Conservation (phyloP, 495 filamentous ascomycete genomes). For the Halenospora varia region DNA sequence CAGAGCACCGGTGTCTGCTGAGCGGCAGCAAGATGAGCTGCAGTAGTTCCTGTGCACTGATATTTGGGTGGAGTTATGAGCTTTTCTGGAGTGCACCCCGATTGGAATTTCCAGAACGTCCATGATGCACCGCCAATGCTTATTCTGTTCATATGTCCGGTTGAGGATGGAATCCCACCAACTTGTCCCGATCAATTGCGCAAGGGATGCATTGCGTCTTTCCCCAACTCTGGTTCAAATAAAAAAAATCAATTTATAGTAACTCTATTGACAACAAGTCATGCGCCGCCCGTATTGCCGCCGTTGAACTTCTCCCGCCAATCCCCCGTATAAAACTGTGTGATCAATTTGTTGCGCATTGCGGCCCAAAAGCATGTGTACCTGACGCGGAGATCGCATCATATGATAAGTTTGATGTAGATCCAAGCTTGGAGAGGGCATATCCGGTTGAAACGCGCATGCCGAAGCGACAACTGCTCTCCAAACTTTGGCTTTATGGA, state of each 20-base stretch:
- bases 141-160: neutral
- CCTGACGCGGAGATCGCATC: conserved; percentile 14
- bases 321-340: neutral
- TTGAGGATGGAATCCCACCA: neutral
- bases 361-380: conserved; percentile 19
- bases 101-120: conserved; percentile 21
- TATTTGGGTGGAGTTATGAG: conserved; percentile 2
- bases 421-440: conserved; percentile 4
- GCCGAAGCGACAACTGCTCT: neutral
- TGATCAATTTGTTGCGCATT: conserved; percentile 8
- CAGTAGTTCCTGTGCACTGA: conserved; percentile 21
- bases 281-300: conserved; percentile 11
- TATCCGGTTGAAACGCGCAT: neutral
- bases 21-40: conserved; percentile 27
- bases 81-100: conserved; percentile 9
- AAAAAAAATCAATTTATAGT: neutral
- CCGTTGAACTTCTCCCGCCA: conserved; percentile 14
- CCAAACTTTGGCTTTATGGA: neutral
- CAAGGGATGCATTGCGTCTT: conserved; percentile 3
- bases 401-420: conserved; percentile 10
- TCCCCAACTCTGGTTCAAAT: neutral
- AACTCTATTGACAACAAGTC: neutral
- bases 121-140: neutral
- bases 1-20: conserved; percentile 18
- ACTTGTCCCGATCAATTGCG: conserved; percentile 6